Conservation (phyloP, 768 basidiomycete species). For the Suillus occidentalis region DNA sequence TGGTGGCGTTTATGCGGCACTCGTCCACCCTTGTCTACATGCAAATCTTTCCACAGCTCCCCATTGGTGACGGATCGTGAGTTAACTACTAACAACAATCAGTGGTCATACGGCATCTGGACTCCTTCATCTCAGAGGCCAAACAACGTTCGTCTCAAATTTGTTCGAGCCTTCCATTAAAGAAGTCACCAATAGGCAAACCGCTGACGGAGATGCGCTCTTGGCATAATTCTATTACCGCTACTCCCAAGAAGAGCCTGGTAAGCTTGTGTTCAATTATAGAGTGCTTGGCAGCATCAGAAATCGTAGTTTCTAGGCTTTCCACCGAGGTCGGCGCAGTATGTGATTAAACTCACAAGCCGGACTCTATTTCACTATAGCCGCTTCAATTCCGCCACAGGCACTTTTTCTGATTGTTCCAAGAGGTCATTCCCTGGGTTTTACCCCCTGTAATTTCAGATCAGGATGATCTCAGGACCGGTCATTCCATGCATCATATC, state of each 20-base stretch:
- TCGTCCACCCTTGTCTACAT: not conserved
- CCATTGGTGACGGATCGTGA: conserved; percentile 2
- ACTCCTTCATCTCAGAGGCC: not conserved
- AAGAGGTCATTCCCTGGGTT: not conserved
- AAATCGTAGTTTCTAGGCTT: not conserved
- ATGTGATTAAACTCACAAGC: not conserved
- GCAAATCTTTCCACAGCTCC: conserved; percentile 5
- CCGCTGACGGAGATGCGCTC: not conserved
- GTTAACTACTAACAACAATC: not conserved
- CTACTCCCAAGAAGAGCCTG: not conserved
- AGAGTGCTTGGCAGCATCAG: conserved; percentile 14
- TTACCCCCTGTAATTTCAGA: not conserved
- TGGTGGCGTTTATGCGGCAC: conserved; percentile 29
- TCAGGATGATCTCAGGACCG: conserved; percentile 4
- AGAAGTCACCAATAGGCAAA: not conserved
- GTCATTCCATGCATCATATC: not conserved
- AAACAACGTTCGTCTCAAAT: not conserved
- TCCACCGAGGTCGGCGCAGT: not conserved
- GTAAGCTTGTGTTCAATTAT: conserved; percentile 8
- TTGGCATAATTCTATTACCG: conserved; percentile 8
- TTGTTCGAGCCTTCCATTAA: not conserved
- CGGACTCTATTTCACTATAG: conserved; percentile 9
- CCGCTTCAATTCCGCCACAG: conserved; percentile 23
- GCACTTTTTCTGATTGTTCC: conserved; percentile 1
- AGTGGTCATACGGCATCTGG: not conserved